Base-by-base conservation (phyloP, 2,329 filamentous ascomycete genomes). In the Hypomyces perniciosus region DNA sequence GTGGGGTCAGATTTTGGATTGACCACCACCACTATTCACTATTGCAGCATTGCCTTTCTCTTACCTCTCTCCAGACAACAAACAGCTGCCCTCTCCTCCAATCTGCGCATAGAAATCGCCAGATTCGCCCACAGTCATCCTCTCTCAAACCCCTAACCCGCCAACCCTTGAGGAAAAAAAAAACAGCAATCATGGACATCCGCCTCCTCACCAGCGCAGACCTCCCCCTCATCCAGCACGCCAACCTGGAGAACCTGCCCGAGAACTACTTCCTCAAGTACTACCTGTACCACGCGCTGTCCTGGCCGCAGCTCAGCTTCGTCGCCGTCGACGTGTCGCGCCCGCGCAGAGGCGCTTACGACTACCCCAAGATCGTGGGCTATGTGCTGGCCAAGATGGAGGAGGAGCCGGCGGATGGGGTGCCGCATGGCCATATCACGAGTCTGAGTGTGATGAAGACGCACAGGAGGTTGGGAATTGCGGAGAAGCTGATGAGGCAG, bases 231-330 rank as follows among this genome's bases (percentile, higher is more conserved):
- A 90, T 99, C 67, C 93, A 99, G 75, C 90, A 95, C 71, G 92
- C 92, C 67, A 97, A 99, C 77, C 91, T 99, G 68, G 95, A 95
- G 69, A 99, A 99, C 76, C 81, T 99, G 48, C 93, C 93, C 58
- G 93, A 99, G 73, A 99, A 99, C 79, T 99, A 99, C 81, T 97
- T 97, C 71, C 88, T 96, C 73, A 99, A 99, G 80, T 99, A 99
- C 80, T 99, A 99, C 77, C 84, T 99, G 65, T 99, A 99, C 81
- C 93, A 99, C 73, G 91, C 92, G 12, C 84, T 97, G 59, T 95
- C 90, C 62, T 99, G 93, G 93, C 93, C 93, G 42, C 92, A 97
- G 73, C 83, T 99, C 58, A 92, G 86, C 72, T 97, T 91, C 72
- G 92, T 99, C 51, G 93, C 93, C 61, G 90, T 99, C 62, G 92